Base-by-base conservation (phyloP, 805 yeast species). In the Pichia phayaonensis region DNA sequence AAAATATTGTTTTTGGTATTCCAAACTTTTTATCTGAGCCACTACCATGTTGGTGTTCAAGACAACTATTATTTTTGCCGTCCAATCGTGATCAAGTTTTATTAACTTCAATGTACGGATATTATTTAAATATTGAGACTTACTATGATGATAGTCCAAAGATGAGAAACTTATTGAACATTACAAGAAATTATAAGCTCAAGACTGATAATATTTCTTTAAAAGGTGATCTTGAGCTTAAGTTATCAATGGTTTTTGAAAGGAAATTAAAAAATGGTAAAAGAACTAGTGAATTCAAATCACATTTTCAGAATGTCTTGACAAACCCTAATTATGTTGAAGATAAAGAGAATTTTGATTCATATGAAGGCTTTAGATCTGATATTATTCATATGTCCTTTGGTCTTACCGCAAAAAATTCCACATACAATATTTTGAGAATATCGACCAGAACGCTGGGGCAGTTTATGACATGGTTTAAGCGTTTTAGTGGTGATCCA, bases 391-490 rank as follows among this genome's bases (percentile, higher is more conserved):
- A 89, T 62, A 65, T 85, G 74, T 80, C 87, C 0, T 67, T 84
- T 38, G 73, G 81, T n/a, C 65, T 71, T 15, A 44, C 57, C 1
- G 50, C 63, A 6, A 51, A 50, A 5, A 46, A 47, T 15, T 50
- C 59, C 8, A 60, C 75, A 4, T 77, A 80, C 56, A 90, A 90
- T 65, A 72, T 88, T 0, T 73, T 87, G 42, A 94, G 89, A 61
- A 67, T 92, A 43, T 73, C 88, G 4, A 95, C 96, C 1, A 72
- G 69, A 6, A 76, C 82, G 0, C 70, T 90, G 56, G 61, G 68
- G 16, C 84, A 79, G 51, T 89, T 92, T 67, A 77, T 80, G 56
- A 61, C 66, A 5, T 92, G 97, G 97, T 90, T 96, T 90, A 71
- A 70, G 34, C 73, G 86, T 56, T 90, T 90, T 65, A 77, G 85